A percentile compares a stretch with the other conserved stretches of the same genome.
phyloP scores from a whole-genome alignment of 306 rosid genomes.

The Citrullus colocynthis region DNA sequence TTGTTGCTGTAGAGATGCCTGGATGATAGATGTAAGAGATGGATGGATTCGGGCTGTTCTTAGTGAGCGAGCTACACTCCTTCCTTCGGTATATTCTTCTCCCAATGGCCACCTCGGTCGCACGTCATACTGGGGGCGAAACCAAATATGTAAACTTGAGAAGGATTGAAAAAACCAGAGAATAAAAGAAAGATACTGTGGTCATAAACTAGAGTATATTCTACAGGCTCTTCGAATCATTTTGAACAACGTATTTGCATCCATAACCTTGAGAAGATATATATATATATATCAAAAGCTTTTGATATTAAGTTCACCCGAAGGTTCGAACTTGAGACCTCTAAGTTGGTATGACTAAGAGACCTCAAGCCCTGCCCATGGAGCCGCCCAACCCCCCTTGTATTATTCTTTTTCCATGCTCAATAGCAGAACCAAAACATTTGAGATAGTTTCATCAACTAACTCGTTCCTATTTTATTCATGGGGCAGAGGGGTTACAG shows the following conservation, averaged over 20 bases:
- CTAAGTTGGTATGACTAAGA: too few species aligned
- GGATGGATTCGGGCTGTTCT: conserved; percentile 79
- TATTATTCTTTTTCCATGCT: background rate
- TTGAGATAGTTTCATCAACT: background rate
- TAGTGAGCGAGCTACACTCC: conserved; percentile 72
- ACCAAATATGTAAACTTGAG: background rate
- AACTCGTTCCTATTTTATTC: background rate
- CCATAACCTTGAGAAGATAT: background rate
- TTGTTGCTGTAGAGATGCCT: conserved; percentile 51
- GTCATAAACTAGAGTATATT: background rate
- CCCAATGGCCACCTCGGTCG: conserved; percentile 97
- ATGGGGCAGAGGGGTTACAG: background rate
- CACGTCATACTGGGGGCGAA: conserved; percentile 47
- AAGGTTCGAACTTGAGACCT: too few species aligned
- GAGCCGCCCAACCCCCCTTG: background rate
- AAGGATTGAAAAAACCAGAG: background rate
- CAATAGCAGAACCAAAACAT: background rate
- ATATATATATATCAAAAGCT: too few species aligned
- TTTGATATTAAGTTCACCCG: too few species aligned
- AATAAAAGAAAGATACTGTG: background rate
- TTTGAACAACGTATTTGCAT: background rate
- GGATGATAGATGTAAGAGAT: conserved; percentile 75
- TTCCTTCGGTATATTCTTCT: conserved; percentile 73
- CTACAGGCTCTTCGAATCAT: background rate
- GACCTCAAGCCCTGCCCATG: too few species aligned